A percentile compares a stretch with the other conserved stretches of the same genome.
phyloP scores from a whole-genome alignment of 75 land plant species.

The Isoetes taiwanensis region DNA sequence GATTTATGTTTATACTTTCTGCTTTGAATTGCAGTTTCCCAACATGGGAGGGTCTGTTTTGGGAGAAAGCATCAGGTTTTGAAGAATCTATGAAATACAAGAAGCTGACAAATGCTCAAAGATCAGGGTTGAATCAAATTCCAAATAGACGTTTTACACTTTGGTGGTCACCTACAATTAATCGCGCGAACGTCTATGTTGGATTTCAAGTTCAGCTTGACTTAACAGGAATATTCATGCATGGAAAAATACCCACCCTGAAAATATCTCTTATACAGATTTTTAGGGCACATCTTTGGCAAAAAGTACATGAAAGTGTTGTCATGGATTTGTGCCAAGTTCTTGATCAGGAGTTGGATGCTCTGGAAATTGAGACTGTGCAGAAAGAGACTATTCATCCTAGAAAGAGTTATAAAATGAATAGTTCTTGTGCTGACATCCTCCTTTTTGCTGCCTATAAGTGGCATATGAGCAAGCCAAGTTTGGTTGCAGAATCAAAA shows the following conservation, averaged over 20 bases:
- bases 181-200: conserved; percentile 96
- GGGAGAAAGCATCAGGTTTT: conserved; percentile 99
- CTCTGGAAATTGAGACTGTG: conserved; percentile 98
- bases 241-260: conserved; percentile 97
- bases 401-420: conserved; percentile 99
- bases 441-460: conserved; percentile 98
- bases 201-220: conserved; percentile 99
- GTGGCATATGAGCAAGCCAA: conserved; percentile 99
- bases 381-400: conserved; percentile 99
- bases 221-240: conserved; percentile 98
- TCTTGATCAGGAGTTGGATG: conserved; percentile 96
- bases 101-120: conserved; percentile 95
- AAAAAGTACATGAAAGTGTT: conserved; percentile 98
- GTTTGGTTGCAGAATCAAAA: conserved; percentile 95
- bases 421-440: conserved; percentile 99
- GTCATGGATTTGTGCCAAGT: conserved; percentile 99
- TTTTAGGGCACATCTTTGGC: conserved; percentile 98
- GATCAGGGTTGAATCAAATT: conserved; percentile 96
- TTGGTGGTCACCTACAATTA: conserved; percentile 99
- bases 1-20: neutral
- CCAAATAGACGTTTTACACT: conserved; percentile 95
- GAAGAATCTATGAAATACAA: conserved; percentile 99
- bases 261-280: conserved; percentile 98
- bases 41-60: conserved; percentile 99
- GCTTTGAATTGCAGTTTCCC: conserved; percentile 54